Evolutionary conservation across 306 rosid genomes (phyloP), one percentile per base, ranked within the genome.

Genomic region (Vigna unguiculata): DNA sequence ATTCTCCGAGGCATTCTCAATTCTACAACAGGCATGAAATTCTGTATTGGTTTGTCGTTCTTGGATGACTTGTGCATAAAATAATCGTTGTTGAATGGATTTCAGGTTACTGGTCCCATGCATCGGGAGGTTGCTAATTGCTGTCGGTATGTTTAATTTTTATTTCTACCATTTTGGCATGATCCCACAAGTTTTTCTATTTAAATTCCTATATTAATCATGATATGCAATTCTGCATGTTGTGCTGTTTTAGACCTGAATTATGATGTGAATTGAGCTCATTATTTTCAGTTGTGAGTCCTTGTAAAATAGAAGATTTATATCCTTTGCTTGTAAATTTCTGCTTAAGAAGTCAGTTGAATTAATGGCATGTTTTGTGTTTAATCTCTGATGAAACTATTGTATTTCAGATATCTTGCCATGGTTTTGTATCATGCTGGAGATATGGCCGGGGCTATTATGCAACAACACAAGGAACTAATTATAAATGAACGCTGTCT

Each of bases 391-490:
- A 52, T 43, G 22, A 74, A 21, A 13, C 66, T 71, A 28, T 76
- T 54, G 38, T 68, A 69, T 88, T 87, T 83, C 94, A 96, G 99
- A 93, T 91, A 96, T 84, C 99, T 96, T 68, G 99, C 99, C 65
- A 96, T 91, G 99, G 99, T 96, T 81, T 81, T 96, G 78, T 96
- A 96, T 81, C 99, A 96, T 85, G 96, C 98, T 15, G 99, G 99
- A 78, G 99, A 96, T 76, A 91, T 91, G 99, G 96, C 97, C 43
- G 99, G 97, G 48, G 99, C 99, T 66, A 90, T 96, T 75, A 89
- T 88, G 87, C 99, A 96, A 78, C 97, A 96, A 81, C 99, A 96
- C 79, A 96, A 96, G 88, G 99, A 92, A 73, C 85, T 96, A 25
- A 96, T 92, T 69, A 96, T 96, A 72, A 96, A 96, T 71, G 99